These are phyloP conservation scores for Kurtzmaniella cleridarum DNA, from an alignment of 805 yeast genomes.

Conservation along the genomic window DNA sequence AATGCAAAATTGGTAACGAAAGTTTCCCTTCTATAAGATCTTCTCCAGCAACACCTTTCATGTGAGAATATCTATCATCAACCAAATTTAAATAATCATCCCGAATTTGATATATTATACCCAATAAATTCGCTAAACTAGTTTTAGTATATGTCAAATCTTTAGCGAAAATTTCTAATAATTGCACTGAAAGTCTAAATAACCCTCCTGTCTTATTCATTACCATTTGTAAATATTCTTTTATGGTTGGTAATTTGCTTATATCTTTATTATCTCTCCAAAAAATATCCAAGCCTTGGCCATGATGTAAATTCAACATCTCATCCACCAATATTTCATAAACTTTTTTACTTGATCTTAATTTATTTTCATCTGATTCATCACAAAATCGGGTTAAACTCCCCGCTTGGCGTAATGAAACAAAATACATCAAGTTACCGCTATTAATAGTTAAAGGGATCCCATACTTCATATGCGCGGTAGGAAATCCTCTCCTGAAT, in stretches of 20 bases:
- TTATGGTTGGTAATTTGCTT: constrained; percentile 16
- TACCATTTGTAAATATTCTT: constrained; percentile 71
- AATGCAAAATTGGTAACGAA: constrained; percentile 78
- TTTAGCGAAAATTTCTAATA: constrained; percentile 41
- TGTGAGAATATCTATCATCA: constrained; percentile 45
- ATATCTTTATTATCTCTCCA: constrained; percentile 52
- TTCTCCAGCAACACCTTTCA: constrained; percentile 69
- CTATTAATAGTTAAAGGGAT: constrained; percentile 75
- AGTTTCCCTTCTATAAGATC: constrained; percentile 88
- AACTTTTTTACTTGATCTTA: constrained; percentile 21
- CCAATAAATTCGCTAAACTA: constrained; percentile 69
- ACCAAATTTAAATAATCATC: constrained; percentile 78
- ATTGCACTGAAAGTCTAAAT: constrained; percentile 64
- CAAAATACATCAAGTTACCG: constrained; percentile 77
- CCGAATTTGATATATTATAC: constrained; percentile 76
- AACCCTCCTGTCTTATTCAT: constrained; percentile 85
- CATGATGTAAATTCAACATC: constrained; percentile 74
- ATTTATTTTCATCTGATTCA: constrained; percentile 15
- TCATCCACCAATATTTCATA: constrained; percentile 55
- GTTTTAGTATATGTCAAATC: constrained; percentile 12
- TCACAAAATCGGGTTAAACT: constrained; percentile 10
- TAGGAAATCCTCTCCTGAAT: constrained; percentile 70
- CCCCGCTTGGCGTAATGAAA: constrained; percentile 50
- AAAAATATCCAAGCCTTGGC: constrained; percentile 84
- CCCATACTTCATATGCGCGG: constrained; percentile 77